Evolutionary conservation across 176 grass and related monocot genomes (phyloP).

Genomic region (Panicum miliaceum): DNA sequence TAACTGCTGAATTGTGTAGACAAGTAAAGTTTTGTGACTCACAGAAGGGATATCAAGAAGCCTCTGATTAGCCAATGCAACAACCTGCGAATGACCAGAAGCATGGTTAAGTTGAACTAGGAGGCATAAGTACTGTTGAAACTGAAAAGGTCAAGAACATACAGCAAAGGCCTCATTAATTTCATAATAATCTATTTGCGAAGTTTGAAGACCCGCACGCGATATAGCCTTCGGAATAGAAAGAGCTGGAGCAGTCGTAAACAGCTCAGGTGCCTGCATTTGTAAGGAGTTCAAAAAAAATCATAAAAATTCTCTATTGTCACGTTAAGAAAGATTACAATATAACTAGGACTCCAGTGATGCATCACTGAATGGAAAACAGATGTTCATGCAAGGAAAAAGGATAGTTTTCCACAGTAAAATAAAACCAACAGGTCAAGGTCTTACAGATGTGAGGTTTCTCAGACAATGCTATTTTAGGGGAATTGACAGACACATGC

Average conservation of each 20-base stretch:
- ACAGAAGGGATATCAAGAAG: conserved; percentile 90
- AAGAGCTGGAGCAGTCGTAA: conserved; percentile 87
- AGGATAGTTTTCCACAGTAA: conserved; percentile 6
- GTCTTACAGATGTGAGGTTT: conserved; percentile 8
- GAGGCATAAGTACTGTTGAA: not conserved
- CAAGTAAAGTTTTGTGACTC: conserved; percentile 33
- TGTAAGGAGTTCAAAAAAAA: not conserved
- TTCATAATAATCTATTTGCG: conserved; percentile 91
- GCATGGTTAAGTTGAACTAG: conserved; percentile 31
- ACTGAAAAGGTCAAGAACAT: conserved; percentile 40
- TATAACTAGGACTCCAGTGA: not conserved
- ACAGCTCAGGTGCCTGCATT: conserved; percentile 90
- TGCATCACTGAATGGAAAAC: not conserved
- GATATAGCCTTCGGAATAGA: conserved; percentile 97
- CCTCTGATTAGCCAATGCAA: conserved; percentile 88
- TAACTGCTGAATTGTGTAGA: not conserved
- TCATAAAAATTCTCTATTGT: conserved; percentile 2
- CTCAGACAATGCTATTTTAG: not conserved
- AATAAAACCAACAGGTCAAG: not conserved
- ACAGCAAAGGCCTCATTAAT: conserved; percentile 97
- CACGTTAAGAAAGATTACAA: not conserved
- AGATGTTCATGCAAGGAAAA: not conserved
- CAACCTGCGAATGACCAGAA: conserved; percentile 63
- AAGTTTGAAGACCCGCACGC: conserved; percentile 72
- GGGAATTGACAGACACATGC: not conserved